phyloP scores from a whole-genome alignment of 164 flowering plant species.

The Santalum album region DNA sequence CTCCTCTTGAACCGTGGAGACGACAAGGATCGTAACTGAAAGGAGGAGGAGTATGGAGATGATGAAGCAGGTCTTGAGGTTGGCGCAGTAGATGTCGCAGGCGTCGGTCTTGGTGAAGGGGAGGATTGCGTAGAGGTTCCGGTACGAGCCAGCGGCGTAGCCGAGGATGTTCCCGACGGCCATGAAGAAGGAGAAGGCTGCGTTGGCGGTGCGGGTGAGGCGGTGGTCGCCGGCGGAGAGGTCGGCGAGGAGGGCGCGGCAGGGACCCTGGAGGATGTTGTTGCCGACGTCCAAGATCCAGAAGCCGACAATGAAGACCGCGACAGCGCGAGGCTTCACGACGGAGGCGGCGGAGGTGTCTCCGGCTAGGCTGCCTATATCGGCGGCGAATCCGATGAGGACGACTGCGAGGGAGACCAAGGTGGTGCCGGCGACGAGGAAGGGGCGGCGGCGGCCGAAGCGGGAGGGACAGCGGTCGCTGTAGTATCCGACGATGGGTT shows the following conservation, averaged over 20 bases:
- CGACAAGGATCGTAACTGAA: not conserved
- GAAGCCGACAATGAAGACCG: too few relatives aligned
- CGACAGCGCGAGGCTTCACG: too few relatives aligned
- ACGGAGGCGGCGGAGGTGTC: too few relatives aligned
- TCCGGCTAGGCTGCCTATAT: too few relatives aligned
- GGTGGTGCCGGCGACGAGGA: conserved; percentile 45
- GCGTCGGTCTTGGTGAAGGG: not conserved
- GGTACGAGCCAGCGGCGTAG: not conserved
- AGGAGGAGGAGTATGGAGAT: not conserved
- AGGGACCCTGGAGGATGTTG: too few relatives aligned
- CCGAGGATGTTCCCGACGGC: too few relatives aligned
- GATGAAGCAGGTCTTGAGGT: not conserved
- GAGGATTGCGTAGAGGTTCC: not conserved
- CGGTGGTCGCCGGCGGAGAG: too few relatives aligned
- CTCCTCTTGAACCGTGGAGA: not conserved
- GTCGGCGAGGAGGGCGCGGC: too few relatives aligned
- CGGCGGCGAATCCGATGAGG: conserved; percentile 49
- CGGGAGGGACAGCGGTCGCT: conserved; percentile 51
- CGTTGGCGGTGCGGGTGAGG: too few relatives aligned
- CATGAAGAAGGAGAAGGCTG: too few relatives aligned
- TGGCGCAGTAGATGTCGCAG: conserved; percentile 1
- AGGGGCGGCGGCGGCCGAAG: conserved; percentile 69
- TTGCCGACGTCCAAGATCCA: too few relatives aligned
- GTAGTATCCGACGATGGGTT: conserved; percentile 59
- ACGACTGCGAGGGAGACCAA: conserved; percentile 45